Evolutionary conservation across 495 filamentous ascomycete species (phyloP), one percentile per base, ranked within the genome.

Genomic region (Elasticomyces elasticus): DNA sequence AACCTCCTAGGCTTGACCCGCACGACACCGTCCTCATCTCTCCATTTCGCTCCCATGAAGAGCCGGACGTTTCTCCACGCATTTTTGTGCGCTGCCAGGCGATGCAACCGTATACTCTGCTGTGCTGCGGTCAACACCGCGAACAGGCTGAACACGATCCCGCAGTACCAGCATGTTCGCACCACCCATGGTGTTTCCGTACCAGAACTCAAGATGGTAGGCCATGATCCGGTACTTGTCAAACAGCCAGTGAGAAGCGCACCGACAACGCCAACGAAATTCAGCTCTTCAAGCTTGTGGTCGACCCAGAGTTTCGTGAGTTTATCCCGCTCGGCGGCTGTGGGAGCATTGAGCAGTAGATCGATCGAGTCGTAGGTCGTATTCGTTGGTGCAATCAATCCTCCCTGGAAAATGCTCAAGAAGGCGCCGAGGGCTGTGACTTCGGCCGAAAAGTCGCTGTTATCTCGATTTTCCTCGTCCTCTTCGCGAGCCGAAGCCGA

Each of bases 221-320:
- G 63, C 63, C 65, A 67, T 22, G 61, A 64, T 12, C 61, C 63
- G 13, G 65, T 67, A 6, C 61, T 61, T 25, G 65, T 66, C 12
- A 64, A 46, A 27, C 56, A 53, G 15, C 57, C 61, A 13, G 61
- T 54, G 0, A 67, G 50, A 17, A 67, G 61, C 22, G 60, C 61
- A 19, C 62, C 64, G 37, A 67, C 63, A 33, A 65, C 41, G 25
- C 64, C 64, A 25, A 67, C 50, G 43, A 67, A 67, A 49, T 55
- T 65, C 44, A 67, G 38, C 45, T 66, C 64, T 12, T 46, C 28
- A 17, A 67, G 41, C 51, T 58, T 55, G 44, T 60, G 54, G 33
- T 64, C 57, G 6, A 41, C 51, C 64, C 64, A 67, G 27, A 23
- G 55, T 42, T 59, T 41, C 19, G 64, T 67, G 19, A 67, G 41